These are phyloP conservation scores for Hymenoscyphus scutula DNA, from an alignment of 2,329 filamentous ascomycete species.

Conservation along the genomic window DNA sequence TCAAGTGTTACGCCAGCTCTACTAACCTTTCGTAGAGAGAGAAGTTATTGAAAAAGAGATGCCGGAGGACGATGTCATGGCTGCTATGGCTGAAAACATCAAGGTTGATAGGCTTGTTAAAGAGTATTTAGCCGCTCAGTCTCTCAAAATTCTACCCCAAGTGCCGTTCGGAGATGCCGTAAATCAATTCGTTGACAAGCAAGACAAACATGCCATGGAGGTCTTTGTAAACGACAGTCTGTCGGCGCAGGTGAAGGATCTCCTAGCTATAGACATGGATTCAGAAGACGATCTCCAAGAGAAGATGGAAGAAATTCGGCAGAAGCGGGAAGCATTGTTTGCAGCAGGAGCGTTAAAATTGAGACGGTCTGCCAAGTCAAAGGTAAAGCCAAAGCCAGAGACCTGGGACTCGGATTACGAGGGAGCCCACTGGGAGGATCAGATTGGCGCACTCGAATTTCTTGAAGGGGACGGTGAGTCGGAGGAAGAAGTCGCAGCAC, in stretches of 20 bases:
- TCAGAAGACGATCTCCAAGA: slow-evolving; percentile 69
- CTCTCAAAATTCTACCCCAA: slow-evolving; percentile 87
- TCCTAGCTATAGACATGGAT: slow-evolving; percentile 65
- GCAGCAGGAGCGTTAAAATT: slow-evolving; percentile 57
- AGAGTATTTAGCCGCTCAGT: slow-evolving; percentile 83
- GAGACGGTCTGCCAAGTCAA: slow-evolving; percentile 46
- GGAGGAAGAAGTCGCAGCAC: slow-evolving; percentile 45
- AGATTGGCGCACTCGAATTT: slow-evolving; percentile 62
- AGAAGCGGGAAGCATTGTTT: slow-evolving; percentile 69
- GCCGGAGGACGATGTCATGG: slow-evolving; percentile 61
- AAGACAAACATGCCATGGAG: slow-evolving; percentile 91
- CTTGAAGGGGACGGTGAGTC: slow-evolving; percentile 36
- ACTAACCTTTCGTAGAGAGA: slow-evolving; percentile 34
- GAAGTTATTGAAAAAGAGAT: slow-evolving; percentile 52
- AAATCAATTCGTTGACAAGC: slow-evolving; percentile 88
- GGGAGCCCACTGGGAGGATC: slow-evolving; percentile 74
- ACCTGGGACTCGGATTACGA: slow-evolving; percentile 89
- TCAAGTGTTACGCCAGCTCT: neutral
- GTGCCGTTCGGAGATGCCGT: slow-evolving; percentile 93
- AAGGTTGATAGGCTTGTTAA: slow-evolving; percentile 87
- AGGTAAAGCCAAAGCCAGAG: slow-evolving; percentile 72
- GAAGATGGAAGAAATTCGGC: slow-evolving; percentile 71
- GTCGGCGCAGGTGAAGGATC: slow-evolving; percentile 65
- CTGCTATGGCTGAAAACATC: slow-evolving; percentile 67
- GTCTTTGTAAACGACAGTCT: slow-evolving; percentile 73